Evolutionary conservation across 768 basidiomycete species (phyloP), one percentile per base, ranked within the genome.

Genomic region (Collybia sordida): DNA sequence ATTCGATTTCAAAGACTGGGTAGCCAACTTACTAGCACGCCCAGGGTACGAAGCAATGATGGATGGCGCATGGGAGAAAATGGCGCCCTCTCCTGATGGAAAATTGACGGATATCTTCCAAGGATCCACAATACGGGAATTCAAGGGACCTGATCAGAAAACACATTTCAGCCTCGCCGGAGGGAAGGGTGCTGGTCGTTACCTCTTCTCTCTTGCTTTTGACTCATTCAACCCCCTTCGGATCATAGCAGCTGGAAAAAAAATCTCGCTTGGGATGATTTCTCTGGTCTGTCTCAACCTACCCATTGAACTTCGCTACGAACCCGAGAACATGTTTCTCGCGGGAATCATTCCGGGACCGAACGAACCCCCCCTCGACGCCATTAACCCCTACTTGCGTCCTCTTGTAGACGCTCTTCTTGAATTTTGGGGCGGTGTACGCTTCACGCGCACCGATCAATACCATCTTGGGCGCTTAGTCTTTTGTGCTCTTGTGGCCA

Each of bases 221-320:
- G 68, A 77, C 48, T 69, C 59, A 6, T 55, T 55, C 34, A 51
- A 52, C 40, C 50, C 50, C 18, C 50, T 52, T 5, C 6, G 31
- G 25, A 45, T 66, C 53, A 62, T 52, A 12, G 8, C 45, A 2
- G 49, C 55, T 1, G 66, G 68, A 2, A 66, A 66, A 21, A 53
- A 49, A 6, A 46, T 55, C 0, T 72, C 67, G 2, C 47, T 64
- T 6, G 68, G 71, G 3, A 54, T 62, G 0, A 63, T 72, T 9
- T 67, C 64, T 17, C 45, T 75, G 41, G 59, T 61, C 1, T 72
- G 71, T 47, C 47, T 72, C 11, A 73, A 73, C 42, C 59, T 75
- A 1, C 74, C 74, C 4, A 52, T 56, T 3, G 43, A 54, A 4
- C 19, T 68, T 1, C 61, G 64, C 4, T 62, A 67, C 41, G 53